Percentiles rank a stretch among this genome's conserved stretches.
Conservation (phyloP, 78 protist genomes). For the Anaeramoeba flamelloides region DNA sequence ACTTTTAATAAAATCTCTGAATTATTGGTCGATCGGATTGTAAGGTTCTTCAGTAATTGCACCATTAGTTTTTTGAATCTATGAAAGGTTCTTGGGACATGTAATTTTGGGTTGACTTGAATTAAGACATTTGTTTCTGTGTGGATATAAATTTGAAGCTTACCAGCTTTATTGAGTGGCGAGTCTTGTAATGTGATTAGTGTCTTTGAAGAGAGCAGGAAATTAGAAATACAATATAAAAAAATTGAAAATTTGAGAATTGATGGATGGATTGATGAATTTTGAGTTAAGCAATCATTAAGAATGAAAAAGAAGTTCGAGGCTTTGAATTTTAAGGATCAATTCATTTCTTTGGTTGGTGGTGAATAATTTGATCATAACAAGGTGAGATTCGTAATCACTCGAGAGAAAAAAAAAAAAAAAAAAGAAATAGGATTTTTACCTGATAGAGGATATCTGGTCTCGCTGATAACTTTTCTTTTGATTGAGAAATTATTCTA, state of each 20-base stretch:
- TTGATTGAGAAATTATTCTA: not conserved
- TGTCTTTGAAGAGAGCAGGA: constrained; percentile 33
- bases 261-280: too few relatives aligned
- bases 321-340: too few relatives aligned
- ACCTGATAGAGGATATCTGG: not conserved
- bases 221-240: too few relatives aligned
- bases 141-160: constrained; percentile 69
- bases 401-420: too few relatives aligned
- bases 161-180: constrained; percentile 91
- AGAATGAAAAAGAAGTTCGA: too few relatives aligned
- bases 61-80: constrained; percentile 87
- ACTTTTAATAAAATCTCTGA: constrained; percentile 70
- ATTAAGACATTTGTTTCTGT: constrained; percentile 53
- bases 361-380: too few relatives aligned
- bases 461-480: not conserved
- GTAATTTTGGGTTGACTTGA: constrained; percentile 69
- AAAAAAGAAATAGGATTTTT: not conserved
- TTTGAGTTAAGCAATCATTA: too few relatives aligned
- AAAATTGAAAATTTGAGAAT: too few relatives aligned
- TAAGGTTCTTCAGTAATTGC: constrained; percentile 76
- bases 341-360: too few relatives aligned
- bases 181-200: constrained; percentile 78
- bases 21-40: constrained; percentile 69
- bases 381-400: too few relatives aligned
- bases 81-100: constrained; percentile 86